Evolutionary conservation across 2,329 filamentous ascomycete species (phyloP), one percentile per base, ranked within the genome.

Genomic region (Apiospora rasikravindrae): DNA sequence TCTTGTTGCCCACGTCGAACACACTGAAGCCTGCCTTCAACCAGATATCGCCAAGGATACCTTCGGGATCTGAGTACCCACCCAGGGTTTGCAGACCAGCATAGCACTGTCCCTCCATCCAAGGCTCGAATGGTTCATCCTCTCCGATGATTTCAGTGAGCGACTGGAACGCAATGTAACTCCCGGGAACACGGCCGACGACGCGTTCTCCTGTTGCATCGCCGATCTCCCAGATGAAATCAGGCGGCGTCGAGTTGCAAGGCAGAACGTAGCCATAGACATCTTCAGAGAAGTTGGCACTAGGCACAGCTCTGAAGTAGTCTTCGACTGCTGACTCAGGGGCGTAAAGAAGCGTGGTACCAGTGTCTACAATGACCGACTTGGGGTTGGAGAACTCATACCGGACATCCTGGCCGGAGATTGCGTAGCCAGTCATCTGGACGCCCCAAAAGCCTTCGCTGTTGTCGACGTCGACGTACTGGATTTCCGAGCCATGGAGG

Each of bases 1-100:
- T 81, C 72, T 83, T 82, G 6, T 83, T 83, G 26, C 80, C 82
- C 7, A 85, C 81, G 78, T 94, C 92, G 80, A 94, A 94, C 67
- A 94, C 89, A 42, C 92, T 90, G 79, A 93, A 95, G 74, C 93
- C 86, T 71, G 89, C 89, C 88, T 96, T 96, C 76, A 96, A 87
- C 84, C 95, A 94, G 71, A 93, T 86, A 73, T 95, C 93, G 13
- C 94, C 94, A 71, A 95, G 88, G 78, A 97, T 94, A 71, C 87
- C 89, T 22, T 86, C 84, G 67, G 91, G 80, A 74, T 91, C 86
- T 1, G 79, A 78, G 69, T 85, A 76, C 33, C 78, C 78, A 22
- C 81, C 82, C 61, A 85, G 81, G 45, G 83, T 86, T 85, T 96
- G 94, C 74, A 97, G 88, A 68, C 93, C 94, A 71, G 94, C 94